Evolutionary conservation across 140 eudicot species (phyloP), one percentile per base, ranked within the genome.

Genomic region (Cichorium intybus): DNA sequence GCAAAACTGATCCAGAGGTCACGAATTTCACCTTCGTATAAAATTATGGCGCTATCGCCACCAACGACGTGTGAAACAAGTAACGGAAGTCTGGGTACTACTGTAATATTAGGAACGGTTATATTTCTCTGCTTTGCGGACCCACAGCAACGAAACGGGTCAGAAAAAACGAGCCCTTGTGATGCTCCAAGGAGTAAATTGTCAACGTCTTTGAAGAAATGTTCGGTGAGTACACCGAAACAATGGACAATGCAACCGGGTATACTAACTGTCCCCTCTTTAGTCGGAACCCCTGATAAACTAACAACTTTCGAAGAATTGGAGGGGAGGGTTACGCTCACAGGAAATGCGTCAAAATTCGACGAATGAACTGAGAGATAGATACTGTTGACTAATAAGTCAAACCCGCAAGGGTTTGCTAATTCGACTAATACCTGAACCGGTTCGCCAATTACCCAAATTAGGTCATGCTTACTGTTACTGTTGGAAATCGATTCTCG

Each of bases 381-480:
- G 56, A 92, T 85, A 60, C 96, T 85, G 63, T 79, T 84, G 47
- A 92, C 87, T 72, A 56, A 78, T 41, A 92, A 66, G 46, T 92
- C 92, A 65, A 92, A 92, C 60, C 98, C 92, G 49, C 98, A 92
- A 7, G 98, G 98, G 80, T 92, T 92, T 22, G 98, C 98, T 72
- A 92, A 77, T 77, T 92, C 96, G 31, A 92, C 96, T 33, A 92
- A 66, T 48, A 88, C 98, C 58, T 88, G 98, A 28, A 92, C 84
- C 14, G 93, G 92, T 67, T 92, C 98, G 12, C 96, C 96, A 49
- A 92, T 89, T 41, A 92, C 90, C 98, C 96, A 92, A 29, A 82
- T 74, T 21, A 88, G 69, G 68, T 80, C 88, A 56, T 77, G 96
- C 76, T 88, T 92, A 61, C 77, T 68, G 72, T 88, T 92, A 61